A percentile compares a stretch with the other conserved stretches of the same genome.
phyloP scores from a whole-genome alignment of 177 flowering plant species.

The Vitis hybrid region DNA sequence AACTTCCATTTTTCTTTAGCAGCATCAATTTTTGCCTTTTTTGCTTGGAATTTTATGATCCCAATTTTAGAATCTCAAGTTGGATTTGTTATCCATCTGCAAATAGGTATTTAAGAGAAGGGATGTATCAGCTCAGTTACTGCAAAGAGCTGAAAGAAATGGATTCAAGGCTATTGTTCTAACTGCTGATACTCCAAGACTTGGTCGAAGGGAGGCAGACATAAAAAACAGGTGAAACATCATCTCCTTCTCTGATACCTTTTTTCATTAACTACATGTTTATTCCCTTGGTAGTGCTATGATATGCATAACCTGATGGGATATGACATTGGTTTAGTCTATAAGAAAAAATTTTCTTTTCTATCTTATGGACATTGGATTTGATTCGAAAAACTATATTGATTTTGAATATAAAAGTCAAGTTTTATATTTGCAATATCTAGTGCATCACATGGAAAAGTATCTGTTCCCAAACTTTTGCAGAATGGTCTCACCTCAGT shows the following conservation, averaged over 20 bases:
- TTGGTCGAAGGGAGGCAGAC: constrained; percentile 87
- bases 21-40: not conserved
- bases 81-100: not conserved
- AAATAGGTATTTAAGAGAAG: constrained; percentile 64
- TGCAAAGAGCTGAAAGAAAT: constrained; percentile 78
- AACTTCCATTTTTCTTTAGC: not conserved
- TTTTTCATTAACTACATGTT: not conserved
- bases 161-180: constrained; percentile 84
- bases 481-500: constrained; percentile 67
- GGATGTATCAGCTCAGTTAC: constrained; percentile 60
- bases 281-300: no score
- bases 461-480: constrained; percentile 14
- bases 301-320: no score
- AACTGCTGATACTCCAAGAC: constrained; percentile 74
- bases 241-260: not conserved
- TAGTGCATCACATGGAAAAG: no score
- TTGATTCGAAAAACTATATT: no score
- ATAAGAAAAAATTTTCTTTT: no score
- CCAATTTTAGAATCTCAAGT: no score
- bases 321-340: no score
- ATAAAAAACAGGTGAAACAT: constrained; percentile 62
- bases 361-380: no score
- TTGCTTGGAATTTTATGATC: no score
- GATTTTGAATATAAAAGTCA: no score
- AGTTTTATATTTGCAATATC: no score